These are phyloP conservation scores for Pyrenochaeta sp. DNA, from an alignment of 2,329 filamentous ascomycete species.

Conservation along the genomic window DNA sequence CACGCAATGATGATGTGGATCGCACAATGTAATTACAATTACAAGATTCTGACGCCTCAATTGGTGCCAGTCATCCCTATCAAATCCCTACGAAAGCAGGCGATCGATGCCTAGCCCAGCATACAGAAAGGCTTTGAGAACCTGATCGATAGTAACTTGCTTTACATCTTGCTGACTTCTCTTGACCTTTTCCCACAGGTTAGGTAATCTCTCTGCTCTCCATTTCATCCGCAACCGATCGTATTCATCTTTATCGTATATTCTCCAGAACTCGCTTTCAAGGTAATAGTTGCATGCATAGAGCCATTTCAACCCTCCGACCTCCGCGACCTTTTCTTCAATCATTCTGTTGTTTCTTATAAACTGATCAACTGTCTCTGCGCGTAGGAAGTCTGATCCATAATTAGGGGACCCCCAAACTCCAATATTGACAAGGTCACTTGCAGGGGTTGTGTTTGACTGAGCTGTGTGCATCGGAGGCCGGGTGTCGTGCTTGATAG, in stretches of 20 bases:
- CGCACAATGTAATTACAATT: neutral
- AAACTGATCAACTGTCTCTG: slow-evolving; percentile 58
- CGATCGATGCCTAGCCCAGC: slow-evolving; percentile 10
- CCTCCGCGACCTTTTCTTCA: slow-evolving; percentile 70
- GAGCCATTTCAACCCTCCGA: slow-evolving; percentile 85
- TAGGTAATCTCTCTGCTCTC: slow-evolving; percentile 67
- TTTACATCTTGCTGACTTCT: slow-evolving; percentile 16
- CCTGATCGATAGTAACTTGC: neutral
- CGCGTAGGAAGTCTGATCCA: slow-evolving; percentile 7
- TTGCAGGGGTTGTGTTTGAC: slow-evolving; percentile 16
- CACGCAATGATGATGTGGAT: neutral
- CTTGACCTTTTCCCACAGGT: slow-evolving; percentile 71
- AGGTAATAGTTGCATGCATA: slow-evolving; percentile 85
- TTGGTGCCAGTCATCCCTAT: neutral
- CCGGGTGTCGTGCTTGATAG: slow-evolving; percentile 36
- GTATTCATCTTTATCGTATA: slow-evolving; percentile 69
- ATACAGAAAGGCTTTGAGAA: slow-evolving; percentile 4
- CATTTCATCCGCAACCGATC: slow-evolving; percentile 69
- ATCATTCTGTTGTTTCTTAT: slow-evolving; percentile 72
- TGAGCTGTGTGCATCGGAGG: slow-evolving; percentile 10
- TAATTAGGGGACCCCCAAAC: slow-evolving; percentile 75
- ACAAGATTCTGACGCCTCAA: neutral
- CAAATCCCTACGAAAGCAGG: slow-evolving; percentile 41
- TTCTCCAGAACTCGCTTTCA: slow-evolving; percentile 71
- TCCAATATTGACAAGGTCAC: slow-evolving; percentile 50